phyloP scores from a whole-genome alignment of 2,329 filamentous ascomycete species.

The Didymellaceae sp. region DNA sequence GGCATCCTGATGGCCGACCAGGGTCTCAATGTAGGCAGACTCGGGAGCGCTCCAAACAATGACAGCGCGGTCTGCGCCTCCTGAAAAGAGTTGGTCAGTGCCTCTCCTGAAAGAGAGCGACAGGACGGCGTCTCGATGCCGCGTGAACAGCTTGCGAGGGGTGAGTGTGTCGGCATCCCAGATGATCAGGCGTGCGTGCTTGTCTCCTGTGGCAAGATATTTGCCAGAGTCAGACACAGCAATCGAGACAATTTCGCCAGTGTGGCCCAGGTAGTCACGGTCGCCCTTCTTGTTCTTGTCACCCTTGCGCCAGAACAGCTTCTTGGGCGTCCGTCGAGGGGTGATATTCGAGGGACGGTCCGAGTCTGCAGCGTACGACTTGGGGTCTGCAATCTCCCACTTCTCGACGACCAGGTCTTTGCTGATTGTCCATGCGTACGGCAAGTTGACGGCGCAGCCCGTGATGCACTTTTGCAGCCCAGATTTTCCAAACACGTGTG shows the following conservation, averaged over 20 bases:
- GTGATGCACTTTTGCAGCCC: conserved; percentile 81
- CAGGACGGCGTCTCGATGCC: conserved; percentile 88
- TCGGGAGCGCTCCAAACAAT: conserved; percentile 95
- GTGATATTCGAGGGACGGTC: conserved; percentile 48
- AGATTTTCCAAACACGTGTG: conserved; percentile 76
- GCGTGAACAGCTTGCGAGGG: conserved; percentile 82
- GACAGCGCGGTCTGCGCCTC: conserved; percentile 88
- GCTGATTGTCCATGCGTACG: conserved; percentile 85
- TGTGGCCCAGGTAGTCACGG: conserved; percentile 72
- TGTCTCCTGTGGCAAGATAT: conserved; percentile 88
- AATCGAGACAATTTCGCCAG: conserved; percentile 78
- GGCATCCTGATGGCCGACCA: conserved; percentile 94
- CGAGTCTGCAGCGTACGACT: conserved; percentile 32
- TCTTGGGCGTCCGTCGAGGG: conserved; percentile 68
- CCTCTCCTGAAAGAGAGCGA: conserved; percentile 84
- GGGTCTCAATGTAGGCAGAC: conserved; percentile 90
- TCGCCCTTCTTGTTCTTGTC: conserved; percentile 66
- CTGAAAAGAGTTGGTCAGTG: conserved; percentile 89
- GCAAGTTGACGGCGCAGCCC: conserved; percentile 77
- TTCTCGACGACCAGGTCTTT: conserved; percentile 87
- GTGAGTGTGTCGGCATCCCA: conserved; percentile 83
- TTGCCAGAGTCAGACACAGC: conserved; percentile 89
- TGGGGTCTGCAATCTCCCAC: conserved; percentile 77
- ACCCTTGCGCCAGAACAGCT: conserved; percentile 68
- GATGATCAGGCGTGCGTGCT: conserved; percentile 82